These are phyloP conservation scores for Leptodermis oblonga DNA, from an alignment of 257 asterid species.

Conservation along the genomic window DNA sequence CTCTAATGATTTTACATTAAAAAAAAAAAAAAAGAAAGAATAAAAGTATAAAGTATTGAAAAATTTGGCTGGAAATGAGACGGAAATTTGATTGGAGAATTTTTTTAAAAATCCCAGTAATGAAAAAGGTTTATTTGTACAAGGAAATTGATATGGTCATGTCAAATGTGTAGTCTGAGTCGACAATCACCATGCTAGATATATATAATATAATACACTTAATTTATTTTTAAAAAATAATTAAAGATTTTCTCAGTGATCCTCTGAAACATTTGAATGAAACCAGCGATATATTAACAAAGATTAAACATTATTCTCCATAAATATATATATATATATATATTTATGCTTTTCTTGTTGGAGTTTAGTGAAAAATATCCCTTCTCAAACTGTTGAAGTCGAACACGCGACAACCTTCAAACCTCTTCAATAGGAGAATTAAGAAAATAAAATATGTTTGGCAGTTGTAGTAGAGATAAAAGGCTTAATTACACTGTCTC, in stretches of 20 bases:
- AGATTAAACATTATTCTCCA: not conserved
- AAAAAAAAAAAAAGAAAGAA: not conserved
- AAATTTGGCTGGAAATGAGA: slow-evolving; percentile 3
- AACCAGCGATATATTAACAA: not conserved
- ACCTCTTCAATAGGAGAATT: too few species aligned
- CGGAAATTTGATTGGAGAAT: not conserved
- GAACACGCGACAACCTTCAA: not conserved
- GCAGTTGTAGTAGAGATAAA: too few species aligned
- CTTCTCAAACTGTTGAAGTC: not conserved
- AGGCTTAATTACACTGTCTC: too few species aligned
- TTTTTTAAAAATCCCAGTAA: not conserved
- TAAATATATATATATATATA: too few species aligned
- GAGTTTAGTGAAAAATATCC: not conserved
- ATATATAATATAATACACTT: not conserved
- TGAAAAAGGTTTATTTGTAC: not conserved
- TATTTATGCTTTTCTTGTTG: not conserved
- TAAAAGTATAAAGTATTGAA: not conserved
- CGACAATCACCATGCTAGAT: slow-evolving; percentile 15
- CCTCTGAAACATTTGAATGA: not conserved
- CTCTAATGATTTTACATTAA: not conserved
- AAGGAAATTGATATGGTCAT: not conserved
- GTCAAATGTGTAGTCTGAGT: slow-evolving; percentile 9
- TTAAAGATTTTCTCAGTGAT: slow-evolving; percentile 4
- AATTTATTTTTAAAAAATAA: not conserved
- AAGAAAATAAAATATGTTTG: too few species aligned